Conservation (phyloP, 495 filamentous ascomycete species). For the Neurospora sp. region DNA sequence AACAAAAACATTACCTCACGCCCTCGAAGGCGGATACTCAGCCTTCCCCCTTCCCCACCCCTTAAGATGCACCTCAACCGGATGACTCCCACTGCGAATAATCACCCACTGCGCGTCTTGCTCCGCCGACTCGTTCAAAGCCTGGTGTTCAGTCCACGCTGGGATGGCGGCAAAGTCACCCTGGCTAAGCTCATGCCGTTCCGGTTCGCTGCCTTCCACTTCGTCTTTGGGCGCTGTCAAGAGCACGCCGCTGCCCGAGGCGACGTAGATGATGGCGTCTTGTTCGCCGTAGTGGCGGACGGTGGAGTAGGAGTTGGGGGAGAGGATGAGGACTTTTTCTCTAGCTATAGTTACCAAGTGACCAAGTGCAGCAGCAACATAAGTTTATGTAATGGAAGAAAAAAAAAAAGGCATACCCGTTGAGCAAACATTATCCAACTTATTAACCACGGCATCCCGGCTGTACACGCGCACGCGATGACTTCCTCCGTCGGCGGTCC, state of each 20-base stretch:
- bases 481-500: neutral
- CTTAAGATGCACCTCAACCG: slow-evolving; percentile 47
- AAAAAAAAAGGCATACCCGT: slow-evolving; percentile 25
- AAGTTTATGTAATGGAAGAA: neutral
- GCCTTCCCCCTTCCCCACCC: slow-evolving; percentile 42
- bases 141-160: slow-evolving; percentile 55
- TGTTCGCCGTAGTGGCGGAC: slow-evolving; percentile 40
- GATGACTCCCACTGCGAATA: slow-evolving; percentile 45
- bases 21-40: slow-evolving; percentile 5
- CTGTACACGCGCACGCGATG: slow-evolving; percentile 41
- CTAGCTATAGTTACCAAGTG: neutral
- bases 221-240: slow-evolving; percentile 25
- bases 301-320: slow-evolving; percentile 28
- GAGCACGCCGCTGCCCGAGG: slow-evolving; percentile 30
- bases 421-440: slow-evolving; percentile 48
- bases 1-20: neutral
- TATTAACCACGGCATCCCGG: slow-evolving; percentile 47
- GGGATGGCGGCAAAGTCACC: slow-evolving; percentile 60
- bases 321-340: slow-evolving; percentile 30
- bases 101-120: slow-evolving; percentile 51
- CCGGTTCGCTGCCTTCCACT: slow-evolving; percentile 22
- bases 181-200: slow-evolving; percentile 40
- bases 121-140: slow-evolving; percentile 49
- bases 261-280: slow-evolving; percentile 39
- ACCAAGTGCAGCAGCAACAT: neutral